Percentiles rank a stretch among this genome's conserved stretches.
These are phyloP conservation scores for Suhomyces xylopsoci DNA, from an alignment of 805 yeast genomes.

Conservation along the genomic window DNA sequence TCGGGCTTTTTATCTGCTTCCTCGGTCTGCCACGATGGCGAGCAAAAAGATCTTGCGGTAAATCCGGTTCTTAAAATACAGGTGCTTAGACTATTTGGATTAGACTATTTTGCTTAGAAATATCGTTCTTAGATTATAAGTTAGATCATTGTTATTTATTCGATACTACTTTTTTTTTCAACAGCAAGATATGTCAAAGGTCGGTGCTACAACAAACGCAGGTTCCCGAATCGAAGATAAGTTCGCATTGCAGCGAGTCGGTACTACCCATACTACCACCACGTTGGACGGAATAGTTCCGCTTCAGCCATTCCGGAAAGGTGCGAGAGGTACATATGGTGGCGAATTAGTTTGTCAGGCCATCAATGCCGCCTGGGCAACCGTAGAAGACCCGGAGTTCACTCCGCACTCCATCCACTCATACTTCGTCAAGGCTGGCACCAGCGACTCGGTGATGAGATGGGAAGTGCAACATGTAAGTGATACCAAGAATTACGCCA, in stretches of 20 bases:
- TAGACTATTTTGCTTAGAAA: no score
- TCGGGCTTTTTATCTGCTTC: no score
- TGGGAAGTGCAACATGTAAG: constrained; percentile 23
- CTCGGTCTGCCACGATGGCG: no score
- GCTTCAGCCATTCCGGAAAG: constrained; percentile 19
- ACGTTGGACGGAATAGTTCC: constrained; percentile 23
- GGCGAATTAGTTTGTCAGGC: constrained; percentile 27
- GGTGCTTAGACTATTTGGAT: no score
- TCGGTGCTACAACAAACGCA: not conserved
- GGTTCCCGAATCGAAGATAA: constrained; percentile 9
- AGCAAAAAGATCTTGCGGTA: no score
- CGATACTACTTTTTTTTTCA: no score
- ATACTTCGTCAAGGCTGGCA: constrained; percentile 28
- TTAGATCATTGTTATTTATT: no score
- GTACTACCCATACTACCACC: constrained; percentile 11
- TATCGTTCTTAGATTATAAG: not conserved
- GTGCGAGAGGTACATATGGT: constrained; percentile 26
- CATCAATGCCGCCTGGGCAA: constrained; percentile 27
- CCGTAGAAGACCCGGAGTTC: constrained; percentile 19
- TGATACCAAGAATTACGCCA: constrained; percentile 24
- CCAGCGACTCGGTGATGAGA: constrained; percentile 17
- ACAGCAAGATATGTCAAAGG: not conserved
- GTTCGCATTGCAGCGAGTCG: constrained; percentile 6
- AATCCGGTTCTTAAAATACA: no score
- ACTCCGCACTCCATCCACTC: constrained; percentile 27